These are phyloP conservation scores for Syzygium malaccense DNA, from an alignment of 441 rosid genomes.

Conservation along the genomic window DNA sequence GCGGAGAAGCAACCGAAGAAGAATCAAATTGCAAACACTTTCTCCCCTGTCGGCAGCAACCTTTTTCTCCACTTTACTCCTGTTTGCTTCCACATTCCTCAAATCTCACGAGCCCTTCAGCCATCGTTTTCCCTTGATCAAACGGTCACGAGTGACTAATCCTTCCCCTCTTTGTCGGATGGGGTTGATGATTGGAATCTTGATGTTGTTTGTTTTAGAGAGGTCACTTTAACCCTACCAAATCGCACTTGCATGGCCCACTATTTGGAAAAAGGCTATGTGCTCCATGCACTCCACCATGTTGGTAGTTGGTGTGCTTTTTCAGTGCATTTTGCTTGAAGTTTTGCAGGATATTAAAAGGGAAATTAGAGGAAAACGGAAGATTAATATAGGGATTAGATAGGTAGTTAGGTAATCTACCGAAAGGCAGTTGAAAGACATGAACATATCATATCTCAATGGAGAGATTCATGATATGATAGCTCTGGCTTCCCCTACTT, in stretches of 20 bases:
- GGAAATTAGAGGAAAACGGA: background rate
- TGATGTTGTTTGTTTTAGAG: background rate
- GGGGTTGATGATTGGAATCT: background rate
- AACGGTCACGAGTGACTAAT: background rate
- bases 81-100: background rate
- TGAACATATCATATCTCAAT: background rate
- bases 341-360: background rate
- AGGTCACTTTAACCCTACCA: background rate
- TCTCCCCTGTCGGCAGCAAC: background rate
- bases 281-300: background rate
- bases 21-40: background rate
- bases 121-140: background rate
- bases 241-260: background rate
- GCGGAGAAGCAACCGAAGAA: background rate
- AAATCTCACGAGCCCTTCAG: background rate
- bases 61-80: background rate
- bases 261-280: background rate
- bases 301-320: background rate
- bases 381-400: background rate
- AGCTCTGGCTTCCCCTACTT: background rate
- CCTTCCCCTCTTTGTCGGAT: background rate
- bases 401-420: background rate
- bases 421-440: background rate
- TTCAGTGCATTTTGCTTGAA: background rate
- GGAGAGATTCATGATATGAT: background rate